Conservation (phyloP, 108 stramenopile species). For the Phaeodactylum tricornutum region DNA sequence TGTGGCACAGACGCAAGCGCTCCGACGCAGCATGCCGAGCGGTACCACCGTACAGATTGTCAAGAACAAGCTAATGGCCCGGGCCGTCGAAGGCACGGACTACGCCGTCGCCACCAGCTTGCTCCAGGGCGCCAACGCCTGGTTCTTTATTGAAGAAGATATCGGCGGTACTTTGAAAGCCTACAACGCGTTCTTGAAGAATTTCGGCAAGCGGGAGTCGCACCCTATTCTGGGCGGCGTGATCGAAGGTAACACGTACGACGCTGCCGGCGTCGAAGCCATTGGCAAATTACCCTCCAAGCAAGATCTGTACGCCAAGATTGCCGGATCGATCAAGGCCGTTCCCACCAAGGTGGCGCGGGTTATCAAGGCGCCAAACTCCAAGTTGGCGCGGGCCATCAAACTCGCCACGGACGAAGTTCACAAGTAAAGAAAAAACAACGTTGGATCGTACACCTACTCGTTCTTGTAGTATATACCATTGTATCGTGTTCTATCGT, state of each 20-base stretch:
- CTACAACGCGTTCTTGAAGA: conserved; percentile 70
- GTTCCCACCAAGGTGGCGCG: conserved; percentile 94
- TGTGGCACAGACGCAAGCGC: conserved; percentile 46
- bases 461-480: too few relatives aligned
- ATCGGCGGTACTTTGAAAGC: conserved; percentile 77
- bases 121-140: conserved; percentile 84
- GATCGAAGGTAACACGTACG: conserved; percentile 73
- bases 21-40: conserved; percentile 78
- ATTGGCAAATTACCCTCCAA: conserved; percentile 85
- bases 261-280: conserved; percentile 59
- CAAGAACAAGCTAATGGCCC: conserved; percentile 87
- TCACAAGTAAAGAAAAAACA: too few relatives aligned
- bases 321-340: conserved; percentile 83
- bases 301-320: conserved; percentile 81
- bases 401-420: conserved; percentile 56
- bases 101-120: conserved; percentile 46
- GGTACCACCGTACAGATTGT: conserved; percentile 73
- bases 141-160: conserved; percentile 93
- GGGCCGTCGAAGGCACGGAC: conserved; percentile 72
- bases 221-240: conserved; percentile 72
- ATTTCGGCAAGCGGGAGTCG: conserved; percentile 44
- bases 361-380: conserved; percentile 80
- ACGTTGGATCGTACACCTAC: too few relatives aligned
- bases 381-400: conserved; percentile 79
- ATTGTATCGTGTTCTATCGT: too few relatives aligned